A percentile compares a stretch with the other conserved stretches of the same genome.
Evolutionary conservation across 805 yeast species (phyloP).

Genomic region (Wickerhamomyces chambardii): DNA sequence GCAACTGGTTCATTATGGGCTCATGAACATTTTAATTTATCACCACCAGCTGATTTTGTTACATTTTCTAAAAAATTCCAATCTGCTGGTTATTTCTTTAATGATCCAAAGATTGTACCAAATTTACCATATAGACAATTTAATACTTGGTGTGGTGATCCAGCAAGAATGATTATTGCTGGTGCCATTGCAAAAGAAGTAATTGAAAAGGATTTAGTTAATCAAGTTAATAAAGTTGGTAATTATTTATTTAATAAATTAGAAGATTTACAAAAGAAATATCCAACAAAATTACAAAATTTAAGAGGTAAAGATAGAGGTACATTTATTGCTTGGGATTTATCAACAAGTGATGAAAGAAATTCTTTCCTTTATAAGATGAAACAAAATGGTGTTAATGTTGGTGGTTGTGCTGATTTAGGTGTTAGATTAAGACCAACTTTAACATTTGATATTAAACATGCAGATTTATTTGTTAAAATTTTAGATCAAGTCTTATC

Average conservation of each 20-base stretch:
- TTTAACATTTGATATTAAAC: conserved; percentile 69
- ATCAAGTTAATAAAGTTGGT: conserved; percentile 54
- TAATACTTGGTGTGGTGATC: conserved; percentile 94
- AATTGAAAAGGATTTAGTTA: conserved; percentile 47
- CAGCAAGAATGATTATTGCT: conserved; percentile 70
- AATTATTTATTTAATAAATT: conserved; percentile 53
- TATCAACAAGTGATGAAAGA: conserved; percentile 44
- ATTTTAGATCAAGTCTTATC: conserved; percentile 26
- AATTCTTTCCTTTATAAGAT: conserved; percentile 51
- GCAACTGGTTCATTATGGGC: conserved; percentile 86
- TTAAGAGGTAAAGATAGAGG: conserved; percentile 72
- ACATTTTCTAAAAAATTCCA: conserved; percentile 87
- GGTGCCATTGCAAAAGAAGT: conserved; percentile 66
- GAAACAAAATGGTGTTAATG: conserved; percentile 61
- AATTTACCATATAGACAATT: conserved; percentile 78
- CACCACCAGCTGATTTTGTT: conserved; percentile 75
- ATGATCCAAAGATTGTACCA: conserved; percentile 65
- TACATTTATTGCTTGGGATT: conserved; percentile 79
- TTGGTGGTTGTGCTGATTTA: conserved; percentile 79
- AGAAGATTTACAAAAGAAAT: conserved; percentile 39
- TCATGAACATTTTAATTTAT: conserved; percentile 73
- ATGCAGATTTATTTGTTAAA: conserved; percentile 58
- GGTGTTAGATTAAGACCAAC: conserved; percentile 80
- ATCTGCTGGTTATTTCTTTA: conserved; percentile 82
- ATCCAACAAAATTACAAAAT: conserved; percentile 42